A percentile compares a stretch with the other conserved stretches of the same genome.
Conservation (phyloP, 225 moss, liverwort and hornwort genomes). For the Bryoerythrophyllum caledonicum region DNA sequence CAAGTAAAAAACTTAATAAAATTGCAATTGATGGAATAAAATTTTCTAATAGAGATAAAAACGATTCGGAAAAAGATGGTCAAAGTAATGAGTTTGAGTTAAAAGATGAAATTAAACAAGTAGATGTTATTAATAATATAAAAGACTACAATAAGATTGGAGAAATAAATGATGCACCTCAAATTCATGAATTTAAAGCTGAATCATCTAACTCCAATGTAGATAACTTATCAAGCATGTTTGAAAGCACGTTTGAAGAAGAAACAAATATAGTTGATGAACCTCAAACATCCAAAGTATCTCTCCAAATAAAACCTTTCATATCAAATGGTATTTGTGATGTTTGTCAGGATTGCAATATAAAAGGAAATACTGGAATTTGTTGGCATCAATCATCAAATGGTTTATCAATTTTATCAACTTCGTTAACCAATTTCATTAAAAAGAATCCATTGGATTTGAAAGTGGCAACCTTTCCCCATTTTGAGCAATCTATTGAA, state of each 20-base stretch:
- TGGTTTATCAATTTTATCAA: not conserved
- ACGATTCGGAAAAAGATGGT: not conserved
- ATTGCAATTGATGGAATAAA: not conserved
- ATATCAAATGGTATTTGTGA: conserved; percentile 15
- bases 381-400: conserved; percentile 24
- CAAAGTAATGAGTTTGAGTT: not conserved
- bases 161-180: not conserved
- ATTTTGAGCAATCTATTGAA: not conserved
- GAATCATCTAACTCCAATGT: not conserved
- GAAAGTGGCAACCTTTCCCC: not conserved
- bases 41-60: not conserved
- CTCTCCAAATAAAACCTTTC: conserved; percentile 17
- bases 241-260: not conserved
- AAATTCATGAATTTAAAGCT: conserved; percentile 27
- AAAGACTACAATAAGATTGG: not conserved
- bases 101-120: not conserved
- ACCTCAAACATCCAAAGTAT: not conserved
- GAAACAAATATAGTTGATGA: not conserved
- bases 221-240: conserved; percentile 8
- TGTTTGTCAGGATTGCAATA: conserved; percentile 20
- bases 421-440: not conserved
- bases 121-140: not conserved
- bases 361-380: not conserved
- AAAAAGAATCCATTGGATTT: not conserved
- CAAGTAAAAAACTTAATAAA: not conserved